A percentile compares a stretch with the other conserved stretches of the same genome.
Conservation (phyloP, 2,329 filamentous ascomycete genomes). For the Penicillium hesseltinei region DNA sequence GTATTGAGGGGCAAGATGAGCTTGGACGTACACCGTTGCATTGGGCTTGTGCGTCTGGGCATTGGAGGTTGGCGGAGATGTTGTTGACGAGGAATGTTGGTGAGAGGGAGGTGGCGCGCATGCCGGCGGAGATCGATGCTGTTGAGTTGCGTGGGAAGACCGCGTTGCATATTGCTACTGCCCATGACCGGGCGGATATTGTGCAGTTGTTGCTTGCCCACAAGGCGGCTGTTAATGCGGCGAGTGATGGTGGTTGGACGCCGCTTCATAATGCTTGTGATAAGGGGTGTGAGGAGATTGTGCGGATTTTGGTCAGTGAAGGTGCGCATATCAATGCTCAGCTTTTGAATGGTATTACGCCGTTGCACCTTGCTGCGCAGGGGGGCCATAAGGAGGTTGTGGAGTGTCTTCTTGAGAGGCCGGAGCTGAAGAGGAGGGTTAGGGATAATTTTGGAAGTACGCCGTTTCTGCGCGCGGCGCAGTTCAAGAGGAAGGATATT, state of each 20-base stretch:
- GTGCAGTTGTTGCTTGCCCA: conserved; percentile 43
- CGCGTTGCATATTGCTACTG: conserved; percentile 51
- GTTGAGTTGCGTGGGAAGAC: conserved; percentile 46
- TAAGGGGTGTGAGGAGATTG: conserved; percentile 48
- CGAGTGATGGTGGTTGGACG: conserved; percentile 53
- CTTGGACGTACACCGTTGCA: conserved; percentile 55
- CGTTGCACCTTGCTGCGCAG: conserved; percentile 43
- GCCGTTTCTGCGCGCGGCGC: conserved; percentile 41
- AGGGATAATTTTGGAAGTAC: conserved; percentile 43
- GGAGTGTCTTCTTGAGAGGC: conserved; percentile 33
- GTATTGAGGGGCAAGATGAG: conserved; percentile 41
- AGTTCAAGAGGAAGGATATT: conserved; percentile 40
- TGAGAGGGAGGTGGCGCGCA: conserved; percentile 1
- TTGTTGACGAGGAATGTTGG: conserved; percentile 39
- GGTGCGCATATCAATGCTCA: conserved; percentile 41
- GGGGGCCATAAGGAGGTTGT: conserved; percentile 40
- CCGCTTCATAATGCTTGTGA: conserved; percentile 55
- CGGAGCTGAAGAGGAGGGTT: conserved; percentile 32
- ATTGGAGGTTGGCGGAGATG: conserved; percentile 50
- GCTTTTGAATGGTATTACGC: conserved; percentile 39
- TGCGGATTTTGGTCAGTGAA: conserved; percentile 43
- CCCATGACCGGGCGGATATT: conserved; percentile 42
- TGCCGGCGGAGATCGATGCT: conserved; percentile 42
- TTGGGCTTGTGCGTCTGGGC: conserved; percentile 59
- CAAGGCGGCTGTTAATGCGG: conserved; percentile 48